Evolutionary conservation across 169 alveolate genomes (phyloP), one percentile per base, ranked within the genome.

Genomic region (Cryptosporidium xiaoi): DNA sequence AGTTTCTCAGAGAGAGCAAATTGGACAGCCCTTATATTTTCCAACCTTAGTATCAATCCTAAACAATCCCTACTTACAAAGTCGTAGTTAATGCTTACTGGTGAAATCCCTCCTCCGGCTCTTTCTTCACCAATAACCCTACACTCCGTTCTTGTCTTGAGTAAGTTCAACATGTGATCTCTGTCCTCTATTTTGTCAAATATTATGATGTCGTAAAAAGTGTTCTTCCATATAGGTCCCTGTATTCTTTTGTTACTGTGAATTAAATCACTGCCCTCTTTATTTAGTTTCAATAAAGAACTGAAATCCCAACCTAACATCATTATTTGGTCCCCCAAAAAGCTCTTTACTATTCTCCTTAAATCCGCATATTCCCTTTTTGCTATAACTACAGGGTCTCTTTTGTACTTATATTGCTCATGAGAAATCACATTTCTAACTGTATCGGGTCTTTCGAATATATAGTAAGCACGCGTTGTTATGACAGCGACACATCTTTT

Each of bases 111-210:
- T 40, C 10, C 24, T 34, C 27, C 27, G 27, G 55, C 34, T 7
- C 24, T 13, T 55, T 55, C 31, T 7, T 55, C 31, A 5, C 34
- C 8, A 27, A 55, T 7, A 7, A 7, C 12, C 34, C 12, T 2
- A 24, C 27, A 0, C 18, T 62, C 67, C 15, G 71, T 56, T n/a
- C 64, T 77, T 29, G 40, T 60, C 51, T 66, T 69, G 36, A 69
- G 51, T 16, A 60, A 36, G 31, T 29, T 51, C n/a, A 77, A 7
- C 87, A 77, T 77, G 15, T 77, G 66, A 18, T 77, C 87, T 77
- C 87, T 77, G 50, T 77, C 87, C 8, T 62, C 69, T 29, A 77
- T 77, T 46, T 77, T 77, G 16, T 77, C 87, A 60, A 56, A 77
- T 20, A 77, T 77, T 13, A 77, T 36, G 18, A 77, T 77, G 20